Conservation (phyloP, 2,329 filamentous ascomycete genomes). For the Leptographium lundbergii region DNA sequence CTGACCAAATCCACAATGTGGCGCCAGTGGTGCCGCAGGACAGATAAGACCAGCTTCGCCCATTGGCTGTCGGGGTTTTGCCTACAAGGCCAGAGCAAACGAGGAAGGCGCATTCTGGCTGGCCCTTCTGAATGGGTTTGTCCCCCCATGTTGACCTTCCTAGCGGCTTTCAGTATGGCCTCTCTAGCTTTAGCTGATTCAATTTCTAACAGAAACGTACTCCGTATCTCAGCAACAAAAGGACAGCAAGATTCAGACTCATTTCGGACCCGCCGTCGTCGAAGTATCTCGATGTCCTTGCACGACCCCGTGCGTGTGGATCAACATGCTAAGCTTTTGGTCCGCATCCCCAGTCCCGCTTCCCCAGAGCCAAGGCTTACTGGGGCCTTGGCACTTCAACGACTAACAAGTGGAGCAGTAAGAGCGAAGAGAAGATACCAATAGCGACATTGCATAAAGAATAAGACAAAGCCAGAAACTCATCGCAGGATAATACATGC, state of each 20-base stretch:
- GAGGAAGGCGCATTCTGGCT: not conserved
- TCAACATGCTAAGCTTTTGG: constrained; percentile 1
- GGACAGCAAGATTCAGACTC: not conserved
- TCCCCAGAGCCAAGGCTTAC: not conserved
- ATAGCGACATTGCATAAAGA: no score
- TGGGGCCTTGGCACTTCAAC: not conserved
- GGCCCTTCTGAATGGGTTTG: not conserved
- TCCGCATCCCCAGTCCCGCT: not conserved
- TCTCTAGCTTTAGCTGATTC: not conserved
- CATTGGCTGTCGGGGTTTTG: not conserved
- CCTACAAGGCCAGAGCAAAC: not conserved
- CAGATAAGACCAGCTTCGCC: not conserved
- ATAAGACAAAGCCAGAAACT: not conserved
- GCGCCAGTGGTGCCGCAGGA: not conserved
- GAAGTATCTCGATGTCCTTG: not conserved
- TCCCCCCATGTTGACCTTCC: not conserved
- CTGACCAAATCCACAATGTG: not conserved
- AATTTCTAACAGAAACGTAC: not conserved
- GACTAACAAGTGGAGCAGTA: not conserved
- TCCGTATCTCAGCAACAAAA: not conserved
- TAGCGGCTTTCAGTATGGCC: not conserved
- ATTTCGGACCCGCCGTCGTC: not conserved
- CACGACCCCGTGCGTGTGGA: not conserved
- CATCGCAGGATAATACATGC: not conserved
- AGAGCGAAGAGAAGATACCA: not conserved